These are phyloP conservation scores for Eudorina sp. DNA, from an alignment of 139 green algal genomes.

Conservation along the genomic window DNA sequence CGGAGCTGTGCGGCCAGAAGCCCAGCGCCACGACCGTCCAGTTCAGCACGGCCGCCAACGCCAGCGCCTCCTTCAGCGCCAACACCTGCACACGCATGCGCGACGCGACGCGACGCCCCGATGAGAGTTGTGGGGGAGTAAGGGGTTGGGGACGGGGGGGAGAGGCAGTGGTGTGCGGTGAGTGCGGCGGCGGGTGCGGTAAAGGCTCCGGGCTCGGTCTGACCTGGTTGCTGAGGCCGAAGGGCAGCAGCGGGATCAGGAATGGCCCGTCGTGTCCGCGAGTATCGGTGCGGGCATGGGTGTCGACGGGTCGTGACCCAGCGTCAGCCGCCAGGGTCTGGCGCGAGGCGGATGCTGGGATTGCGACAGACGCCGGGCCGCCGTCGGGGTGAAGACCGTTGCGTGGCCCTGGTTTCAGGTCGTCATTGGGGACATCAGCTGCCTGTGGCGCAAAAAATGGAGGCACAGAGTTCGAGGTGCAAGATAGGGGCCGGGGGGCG, in stretches of 20 bases:
- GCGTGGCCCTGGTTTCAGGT: too few relatives aligned
- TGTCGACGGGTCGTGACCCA: background rate
- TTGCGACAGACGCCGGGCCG: background rate
- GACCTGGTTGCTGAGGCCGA: slow-evolving; percentile 30
- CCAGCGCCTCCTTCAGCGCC: slow-evolving; percentile 25
- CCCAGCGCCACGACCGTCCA: slow-evolving; percentile 21
- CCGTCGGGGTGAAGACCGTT: too few relatives aligned
- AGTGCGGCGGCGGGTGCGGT: too few relatives aligned
- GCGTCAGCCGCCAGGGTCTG: background rate
- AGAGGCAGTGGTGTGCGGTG: too few relatives aligned
- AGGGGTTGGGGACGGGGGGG: too few relatives aligned
- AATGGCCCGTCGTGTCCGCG: background rate
- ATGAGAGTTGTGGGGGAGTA: too few relatives aligned
- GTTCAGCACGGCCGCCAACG: slow-evolving; percentile 24
- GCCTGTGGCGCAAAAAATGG: too few relatives aligned
- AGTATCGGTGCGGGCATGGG: background rate
- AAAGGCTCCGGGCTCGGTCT: too few relatives aligned
- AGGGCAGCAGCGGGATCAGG: slow-evolving; percentile 13
- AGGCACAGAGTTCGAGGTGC: too few relatives aligned
- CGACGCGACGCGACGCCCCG: too few relatives aligned
- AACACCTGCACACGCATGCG: slow-evolving; percentile 7
- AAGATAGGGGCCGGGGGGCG: too few relatives aligned
- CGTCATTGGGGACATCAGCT: too few relatives aligned
- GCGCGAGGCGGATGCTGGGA: background rate
- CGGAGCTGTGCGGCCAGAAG: slow-evolving; percentile 33